Evolutionary conservation across 2,329 filamentous ascomycete species (phyloP).

Genomic region (Penicillium sp.): DNA sequence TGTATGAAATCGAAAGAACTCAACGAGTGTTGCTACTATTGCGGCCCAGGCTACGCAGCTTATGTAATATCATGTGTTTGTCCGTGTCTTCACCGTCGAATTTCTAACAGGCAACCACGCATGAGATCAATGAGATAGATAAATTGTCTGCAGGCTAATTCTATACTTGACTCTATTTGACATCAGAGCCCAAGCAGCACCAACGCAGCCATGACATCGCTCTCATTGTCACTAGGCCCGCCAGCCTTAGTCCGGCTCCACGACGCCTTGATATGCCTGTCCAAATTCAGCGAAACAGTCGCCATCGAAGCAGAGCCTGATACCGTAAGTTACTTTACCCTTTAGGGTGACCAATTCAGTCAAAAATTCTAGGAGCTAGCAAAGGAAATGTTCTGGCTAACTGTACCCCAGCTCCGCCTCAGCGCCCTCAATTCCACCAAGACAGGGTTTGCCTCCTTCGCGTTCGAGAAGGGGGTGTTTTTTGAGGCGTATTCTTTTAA

Average conservation of each 20-base stretch:
- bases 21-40: no score
- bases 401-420: conserved; percentile 52
- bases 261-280: conserved; percentile 58
- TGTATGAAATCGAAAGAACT: no score
- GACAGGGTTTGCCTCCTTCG: conserved; percentile 62
- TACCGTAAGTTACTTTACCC: conserved; percentile 43
- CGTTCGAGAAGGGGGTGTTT: conserved; percentile 53
- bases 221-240: conserved; percentile 56
- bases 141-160: no score
- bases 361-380: background rate
- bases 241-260: conserved; percentile 57
- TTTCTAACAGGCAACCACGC: background rate
- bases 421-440: conserved; percentile 62
- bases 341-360: background rate
- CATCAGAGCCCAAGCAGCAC: background rate
- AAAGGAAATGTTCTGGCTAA: background rate
- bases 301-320: conserved; percentile 61
- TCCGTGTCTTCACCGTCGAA: background rate
- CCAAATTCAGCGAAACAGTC: conserved; percentile 63
- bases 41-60: background rate
- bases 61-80: background rate
- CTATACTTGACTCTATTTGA: background rate
- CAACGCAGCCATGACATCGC: conserved; percentile 30
- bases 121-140: background rate
- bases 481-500: conserved; percentile 60